A percentile compares a stretch with the other conserved stretches of the same genome.
phyloP scores from a whole-genome alignment of 2,329 filamentous ascomycete species.

The Ambrosiella xylebori region DNA sequence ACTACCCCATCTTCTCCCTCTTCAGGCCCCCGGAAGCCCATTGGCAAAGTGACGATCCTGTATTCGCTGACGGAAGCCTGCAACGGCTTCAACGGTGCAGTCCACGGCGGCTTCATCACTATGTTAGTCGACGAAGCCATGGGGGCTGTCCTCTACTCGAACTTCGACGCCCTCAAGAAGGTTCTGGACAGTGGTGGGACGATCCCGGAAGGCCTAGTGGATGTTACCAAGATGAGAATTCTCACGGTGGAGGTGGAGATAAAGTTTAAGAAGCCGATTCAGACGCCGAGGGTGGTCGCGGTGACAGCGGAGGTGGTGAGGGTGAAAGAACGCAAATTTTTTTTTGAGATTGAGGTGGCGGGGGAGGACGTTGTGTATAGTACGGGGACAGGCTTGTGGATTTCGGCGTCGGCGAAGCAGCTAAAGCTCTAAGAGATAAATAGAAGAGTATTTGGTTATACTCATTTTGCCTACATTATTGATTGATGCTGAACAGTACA shows the following conservation, averaged over 20 bases:
- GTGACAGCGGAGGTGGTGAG: constrained; percentile 13
- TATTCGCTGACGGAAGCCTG: constrained; percentile 16
- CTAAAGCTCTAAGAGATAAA: not conserved
- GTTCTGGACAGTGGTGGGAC: not conserved
- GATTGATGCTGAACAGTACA: not conserved
- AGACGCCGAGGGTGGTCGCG: constrained; percentile 14
- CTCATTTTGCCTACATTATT: no score
- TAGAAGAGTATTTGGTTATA: not conserved
- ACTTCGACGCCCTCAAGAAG: constrained; percentile 10
- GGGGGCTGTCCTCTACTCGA: constrained; percentile 16
- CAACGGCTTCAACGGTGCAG: constrained; percentile 17
- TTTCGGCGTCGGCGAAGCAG: not conserved
- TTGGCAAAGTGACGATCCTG: constrained; percentile 14
- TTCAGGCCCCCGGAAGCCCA: constrained; percentile 11
- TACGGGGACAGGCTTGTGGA: constrained; percentile 7
- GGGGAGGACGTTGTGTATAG: constrained; percentile 3
- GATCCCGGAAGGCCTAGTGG: constrained; percentile 10
- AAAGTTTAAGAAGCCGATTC: constrained; percentile 13
- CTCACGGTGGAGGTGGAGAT: constrained; percentile 15
- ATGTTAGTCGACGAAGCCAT: constrained; percentile 19
- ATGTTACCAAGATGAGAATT: constrained; percentile 2
- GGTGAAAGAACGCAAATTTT: constrained; percentile 14
- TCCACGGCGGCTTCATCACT: constrained; percentile 17
- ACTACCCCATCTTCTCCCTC: not conserved
- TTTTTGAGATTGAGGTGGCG: constrained; percentile 14